Base-by-base conservation (phyloP, 164 flowering plant genomes). In the Sedum album region DNA sequence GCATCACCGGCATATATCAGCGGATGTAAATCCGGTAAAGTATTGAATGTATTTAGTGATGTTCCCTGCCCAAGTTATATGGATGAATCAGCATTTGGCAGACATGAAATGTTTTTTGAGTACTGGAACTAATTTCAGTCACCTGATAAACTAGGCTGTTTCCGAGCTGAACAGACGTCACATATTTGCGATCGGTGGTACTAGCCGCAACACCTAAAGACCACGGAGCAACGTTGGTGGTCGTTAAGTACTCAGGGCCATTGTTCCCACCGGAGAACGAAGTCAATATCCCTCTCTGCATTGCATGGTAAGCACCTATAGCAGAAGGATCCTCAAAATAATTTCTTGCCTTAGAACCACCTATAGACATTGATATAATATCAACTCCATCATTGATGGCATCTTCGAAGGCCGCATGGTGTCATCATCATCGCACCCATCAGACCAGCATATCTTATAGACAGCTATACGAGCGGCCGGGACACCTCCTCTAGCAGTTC, bases 371-470 rank as follows among this genome's bases (percentile, higher is more conserved):
- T 1, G 86, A 75, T 14, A 82, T 74, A 1, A 82, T 77, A 31
- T 82, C 86, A 5, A 82, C 86, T 0, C 84, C 82, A 65, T 82
- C 86, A 0, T 78, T 81, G 28, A 83, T 83, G 0, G 85, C 85
- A 65, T 82, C 87, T 33, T 85, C 87, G 65, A 82, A 83, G 0
- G 82, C 90, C 0, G 84, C 80, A n/a, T 84, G 73, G 83, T 74
- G 23, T 77, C 80, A 0, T 62, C 68, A 7, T 72, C 75, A 0
- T 5, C 0, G 61, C 86, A 83, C 0, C 83, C 84, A 20, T 46
- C 60, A 0, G 14, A 8, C 67, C 71, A 68, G 28, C 91, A 85
- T 3, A 73, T 70, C 46, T 82, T 85, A 71, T 86, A 86, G 15
- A 76, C 73, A 0, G 88, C 83, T 17, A 85, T 70, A 13, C 88